Conservation (phyloP, 2,329 filamentous ascomycete genomes). For the Trichoderma sp. region DNA sequence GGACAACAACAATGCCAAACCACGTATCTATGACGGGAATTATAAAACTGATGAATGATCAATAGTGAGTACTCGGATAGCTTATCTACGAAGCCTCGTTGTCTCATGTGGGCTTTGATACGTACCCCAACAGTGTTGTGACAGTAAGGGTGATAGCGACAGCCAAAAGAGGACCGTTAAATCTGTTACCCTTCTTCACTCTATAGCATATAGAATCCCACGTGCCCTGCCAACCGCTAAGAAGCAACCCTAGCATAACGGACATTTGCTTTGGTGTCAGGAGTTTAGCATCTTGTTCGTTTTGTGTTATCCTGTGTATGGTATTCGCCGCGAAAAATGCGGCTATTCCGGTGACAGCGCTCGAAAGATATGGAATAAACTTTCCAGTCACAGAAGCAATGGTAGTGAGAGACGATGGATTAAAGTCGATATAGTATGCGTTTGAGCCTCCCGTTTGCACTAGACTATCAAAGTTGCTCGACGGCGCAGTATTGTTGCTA, state of each 20-base stretch:
- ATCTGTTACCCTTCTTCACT: background rate
- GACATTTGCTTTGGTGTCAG: slow-evolving; percentile 6
- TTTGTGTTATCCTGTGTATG: background rate
- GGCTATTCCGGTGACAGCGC: background rate
- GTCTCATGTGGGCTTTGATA: background rate
- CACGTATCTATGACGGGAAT: background rate
- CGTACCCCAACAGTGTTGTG: background rate
- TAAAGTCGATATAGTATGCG: background rate
- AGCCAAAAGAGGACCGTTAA: background rate
- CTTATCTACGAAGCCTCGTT: background rate
- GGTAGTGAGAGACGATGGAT: slow-evolving; percentile 1
- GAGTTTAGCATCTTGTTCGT: background rate
- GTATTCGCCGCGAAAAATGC: background rate
- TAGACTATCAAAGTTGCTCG: background rate
- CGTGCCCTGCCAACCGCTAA: background rate
- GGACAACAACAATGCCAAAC: background rate
- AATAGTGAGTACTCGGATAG: background rate
- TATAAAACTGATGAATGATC: background rate
- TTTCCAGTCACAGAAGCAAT: background rate
- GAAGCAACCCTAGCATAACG: background rate
- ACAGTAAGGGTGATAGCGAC: background rate
- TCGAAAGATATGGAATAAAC: background rate
- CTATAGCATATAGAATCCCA: background rate
- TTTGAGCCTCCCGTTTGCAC: background rate
- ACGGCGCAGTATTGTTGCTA: background rate